phyloP scores from a whole-genome alignment of 1,139 yeast genomes.

The Sugiyamaella paludigena region DNA sequence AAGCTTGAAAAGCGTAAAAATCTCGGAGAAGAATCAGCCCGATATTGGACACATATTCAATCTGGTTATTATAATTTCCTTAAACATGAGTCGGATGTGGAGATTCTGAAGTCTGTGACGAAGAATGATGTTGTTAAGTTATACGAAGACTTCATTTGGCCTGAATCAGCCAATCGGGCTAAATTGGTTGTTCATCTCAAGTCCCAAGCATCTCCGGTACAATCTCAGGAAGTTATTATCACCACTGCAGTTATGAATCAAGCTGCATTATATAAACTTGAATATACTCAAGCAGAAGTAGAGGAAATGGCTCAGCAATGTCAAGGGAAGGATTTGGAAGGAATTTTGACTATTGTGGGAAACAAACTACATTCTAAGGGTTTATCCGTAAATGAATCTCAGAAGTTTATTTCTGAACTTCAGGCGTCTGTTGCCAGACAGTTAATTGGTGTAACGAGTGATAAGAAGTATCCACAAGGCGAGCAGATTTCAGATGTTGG shows the following conservation, averaged over 20 bases:
- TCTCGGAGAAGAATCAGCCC: conserved; percentile 66
- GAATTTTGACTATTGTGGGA: conserved; percentile 15
- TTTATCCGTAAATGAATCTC: conserved; percentile 15
- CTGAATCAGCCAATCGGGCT: conserved; percentile 42
- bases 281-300: conserved; percentile 27
- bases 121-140: conserved; percentile 58
- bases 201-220: conserved; percentile 46
- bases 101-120: conserved; percentile 50
- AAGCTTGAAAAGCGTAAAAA: conserved; percentile 73
- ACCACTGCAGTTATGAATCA: conserved; percentile 41
- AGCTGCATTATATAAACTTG: conserved; percentile 73
- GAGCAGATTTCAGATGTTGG: conserved; percentile 27
- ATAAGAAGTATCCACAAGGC: conserved; percentile 26
- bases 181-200: conserved; percentile 65
- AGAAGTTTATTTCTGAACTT: conserved; percentile 20
- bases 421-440: conserved; percentile 13
- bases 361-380: conserved; percentile 18
- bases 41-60: conserved; percentile 65
- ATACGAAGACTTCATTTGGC: conserved; percentile 48
- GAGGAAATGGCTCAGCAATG: conserved; percentile 23
- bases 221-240: conserved; percentile 24
- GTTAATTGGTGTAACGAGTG: background rate
- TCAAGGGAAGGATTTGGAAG: conserved; percentile 17
- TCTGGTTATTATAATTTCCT: conserved; percentile 78
- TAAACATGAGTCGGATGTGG: conserved; percentile 54